These are phyloP conservation scores for Datura wrightii DNA, from an alignment of 257 asterid genomes.

Conservation along the genomic window DNA sequence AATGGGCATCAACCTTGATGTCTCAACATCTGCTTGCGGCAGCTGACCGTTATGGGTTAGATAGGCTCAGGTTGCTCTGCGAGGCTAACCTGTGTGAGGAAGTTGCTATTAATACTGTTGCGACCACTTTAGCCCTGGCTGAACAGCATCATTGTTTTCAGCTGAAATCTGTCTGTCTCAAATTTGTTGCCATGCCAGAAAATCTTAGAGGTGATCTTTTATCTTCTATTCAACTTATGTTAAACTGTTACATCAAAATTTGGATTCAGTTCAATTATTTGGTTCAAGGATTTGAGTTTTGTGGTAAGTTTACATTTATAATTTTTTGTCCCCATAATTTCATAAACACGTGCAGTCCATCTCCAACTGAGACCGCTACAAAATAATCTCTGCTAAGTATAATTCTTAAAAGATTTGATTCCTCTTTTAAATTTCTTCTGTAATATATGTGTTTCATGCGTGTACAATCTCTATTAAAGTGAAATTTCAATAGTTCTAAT, in stretches of 20 bases:
- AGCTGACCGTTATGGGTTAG: constrained; percentile 90
- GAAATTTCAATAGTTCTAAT: not conserved
- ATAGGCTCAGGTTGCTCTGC: constrained; percentile 87
- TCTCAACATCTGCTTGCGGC: constrained; percentile 97
- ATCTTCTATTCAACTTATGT: not conserved
- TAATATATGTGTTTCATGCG: not conserved
- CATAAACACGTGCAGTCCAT: too few species aligned
- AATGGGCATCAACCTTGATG: constrained; percentile 92
- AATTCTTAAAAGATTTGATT: constrained; percentile 19
- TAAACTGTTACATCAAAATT: not conserved
- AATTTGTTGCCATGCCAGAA: constrained; percentile 79
- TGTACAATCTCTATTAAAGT: not conserved
- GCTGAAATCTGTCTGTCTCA: constrained; percentile 84
- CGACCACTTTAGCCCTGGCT: constrained; percentile 93
- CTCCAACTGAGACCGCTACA: not conserved
- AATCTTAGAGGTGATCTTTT: constrained; percentile 73
- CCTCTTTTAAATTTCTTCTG: not conserved
- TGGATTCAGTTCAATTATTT: not conserved
- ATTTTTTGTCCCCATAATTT: not conserved
- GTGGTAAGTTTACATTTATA: constrained; percentile 4
- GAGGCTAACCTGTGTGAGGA: constrained; percentile 81
- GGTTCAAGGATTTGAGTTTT: constrained; percentile 7
- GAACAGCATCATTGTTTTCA: constrained; percentile 97
- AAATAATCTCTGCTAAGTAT: not conserved
- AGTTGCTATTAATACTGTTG: constrained; percentile 93